Evolutionary conservation across 768 basidiomycete genomes (phyloP).

Genomic region (Lepiota venenata): DNA sequence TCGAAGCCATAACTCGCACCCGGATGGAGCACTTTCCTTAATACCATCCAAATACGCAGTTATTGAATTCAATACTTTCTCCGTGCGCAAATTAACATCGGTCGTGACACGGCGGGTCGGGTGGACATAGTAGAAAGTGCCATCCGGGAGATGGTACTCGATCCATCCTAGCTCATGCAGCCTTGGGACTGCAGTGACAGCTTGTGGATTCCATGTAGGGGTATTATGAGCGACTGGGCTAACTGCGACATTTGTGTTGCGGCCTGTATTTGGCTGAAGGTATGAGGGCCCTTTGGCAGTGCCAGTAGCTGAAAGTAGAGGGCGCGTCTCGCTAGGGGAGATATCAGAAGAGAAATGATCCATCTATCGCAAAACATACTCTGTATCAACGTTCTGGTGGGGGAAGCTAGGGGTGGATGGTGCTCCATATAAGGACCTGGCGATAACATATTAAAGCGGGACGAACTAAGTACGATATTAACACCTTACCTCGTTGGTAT

Average conservation of each 20-base stretch:
- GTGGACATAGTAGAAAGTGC: constrained; percentile 67
- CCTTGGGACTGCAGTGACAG: constrained; percentile 23
- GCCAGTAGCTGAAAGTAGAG: constrained; percentile 38
- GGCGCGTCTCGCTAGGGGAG: constrained; percentile 45
- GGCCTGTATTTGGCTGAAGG: constrained; percentile 21
- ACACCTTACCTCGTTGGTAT: constrained; percentile 24
- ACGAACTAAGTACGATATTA: background rate
- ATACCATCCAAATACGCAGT: constrained; percentile 41
- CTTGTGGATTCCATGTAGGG: constrained; percentile 18
- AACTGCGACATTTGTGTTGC: constrained; percentile 13
- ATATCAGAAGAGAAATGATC: background rate
- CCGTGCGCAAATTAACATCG: constrained; percentile 61
- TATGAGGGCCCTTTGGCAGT: constrained; percentile 26
- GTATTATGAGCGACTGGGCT: constrained; percentile 8
- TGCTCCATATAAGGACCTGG: background rate
- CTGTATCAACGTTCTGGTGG: constrained; percentile 21
- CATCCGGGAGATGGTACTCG: constrained; percentile 74
- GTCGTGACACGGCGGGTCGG: constrained; percentile 59
- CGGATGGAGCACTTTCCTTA: constrained; percentile 23
- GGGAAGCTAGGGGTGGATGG: background rate
- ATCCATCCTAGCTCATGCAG: constrained; percentile 68
- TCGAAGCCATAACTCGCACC: constrained; percentile 64
- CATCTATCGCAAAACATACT: constrained; percentile 21
- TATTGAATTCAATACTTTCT: constrained; percentile 47
- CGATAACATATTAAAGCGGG: background rate